Evolutionary conservation across 129 eudicot genomes (phyloP), one percentile per base, ranked within the genome.

Genomic region (Tagetes erecta): DNA sequence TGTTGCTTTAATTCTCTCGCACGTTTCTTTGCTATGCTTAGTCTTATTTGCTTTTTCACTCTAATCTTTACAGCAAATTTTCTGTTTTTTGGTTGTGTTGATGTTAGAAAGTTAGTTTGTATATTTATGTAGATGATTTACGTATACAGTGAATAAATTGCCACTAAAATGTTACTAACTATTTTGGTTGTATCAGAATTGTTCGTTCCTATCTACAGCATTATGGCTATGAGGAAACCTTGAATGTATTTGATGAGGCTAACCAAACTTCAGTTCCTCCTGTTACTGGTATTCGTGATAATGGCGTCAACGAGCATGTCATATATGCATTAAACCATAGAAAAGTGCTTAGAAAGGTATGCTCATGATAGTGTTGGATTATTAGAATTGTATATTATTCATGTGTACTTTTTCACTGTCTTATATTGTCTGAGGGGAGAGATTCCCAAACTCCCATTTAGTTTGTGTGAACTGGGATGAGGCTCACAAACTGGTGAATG

Each of bases 171-270:
- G 50, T 14, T 65, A 8, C 70, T 45, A 38, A 67, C 36, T 76
- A 46, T 52, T 51, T 69, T 49, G 39, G 53, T 56, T 71, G 72
- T 78, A 78, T 53, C 93, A 94, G 99, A 70, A 74, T 94, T 71
- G 93, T 94, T 47, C 91, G 99, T 46, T 79, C 97, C 45, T 94
- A 94, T 81, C 81, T 94, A 40, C 93, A 85, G 58, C 97, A 94
- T 73, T 90, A 94, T 82, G 99, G 99, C 42, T 94, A 94, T 55
- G 96, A 83, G 80, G 99, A 88, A 55, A 94, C 99, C n/a, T 89
- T 94, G 41, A 58, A 80, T 35, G 81, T 83, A 8, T 84, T 94
- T 78, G 97, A 94, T 57, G 68, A 49, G 74, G 97, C 96, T 67
- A 87, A 81, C 51, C 77, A 73, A 83, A 88, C 76, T 85, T 82